Conservation (phyloP, 352 stramenopile genomes). For the Pythium grandisporangium region DNA sequence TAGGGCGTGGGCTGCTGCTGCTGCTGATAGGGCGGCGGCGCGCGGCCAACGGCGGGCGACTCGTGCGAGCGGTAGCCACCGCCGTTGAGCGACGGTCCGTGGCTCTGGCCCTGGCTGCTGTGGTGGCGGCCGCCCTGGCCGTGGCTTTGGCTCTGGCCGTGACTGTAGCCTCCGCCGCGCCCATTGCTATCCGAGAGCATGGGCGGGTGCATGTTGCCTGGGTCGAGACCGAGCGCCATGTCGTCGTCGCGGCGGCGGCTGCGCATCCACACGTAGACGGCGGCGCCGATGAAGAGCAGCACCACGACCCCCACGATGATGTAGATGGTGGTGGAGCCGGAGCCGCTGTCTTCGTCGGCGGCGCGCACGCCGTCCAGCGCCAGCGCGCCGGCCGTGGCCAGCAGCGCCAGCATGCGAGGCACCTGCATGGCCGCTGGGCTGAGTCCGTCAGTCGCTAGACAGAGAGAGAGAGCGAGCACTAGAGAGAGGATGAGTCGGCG, state of each 20-base stretch:
- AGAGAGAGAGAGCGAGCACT: too few species aligned
- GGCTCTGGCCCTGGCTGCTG: too few species aligned
- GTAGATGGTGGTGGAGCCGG: slow-evolving; percentile 35
- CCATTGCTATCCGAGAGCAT: neutral
- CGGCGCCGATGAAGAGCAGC: slow-evolving; percentile 36
- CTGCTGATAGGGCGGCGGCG: too few species aligned
- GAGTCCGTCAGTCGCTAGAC: too few species aligned
- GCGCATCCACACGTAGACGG: slow-evolving; percentile 47
- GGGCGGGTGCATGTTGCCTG: neutral
- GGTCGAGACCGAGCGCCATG: neutral
- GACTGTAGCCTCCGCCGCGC: too few species aligned
- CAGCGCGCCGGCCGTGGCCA: slow-evolving; percentile 5
- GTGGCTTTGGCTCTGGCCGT: too few species aligned
- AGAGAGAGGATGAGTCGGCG: too few species aligned
- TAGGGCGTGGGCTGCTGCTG: neutral
- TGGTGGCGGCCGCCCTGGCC: too few species aligned
- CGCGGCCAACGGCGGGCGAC: neutral
- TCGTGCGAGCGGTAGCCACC: neutral
- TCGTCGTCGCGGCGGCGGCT: slow-evolving; percentile 1
- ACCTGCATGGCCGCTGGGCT: too few species aligned
- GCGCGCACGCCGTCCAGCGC: slow-evolving; percentile 3
- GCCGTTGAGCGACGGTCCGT: too few species aligned
- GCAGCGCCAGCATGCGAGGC: slow-evolving; percentile 4
- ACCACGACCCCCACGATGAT: slow-evolving; percentile 46
- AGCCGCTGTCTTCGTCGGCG: slow-evolving; percentile 10